Evolutionary conservation across 2,329 filamentous ascomycete genomes (phyloP).

Genomic region (Raffaelea arxii): DNA sequence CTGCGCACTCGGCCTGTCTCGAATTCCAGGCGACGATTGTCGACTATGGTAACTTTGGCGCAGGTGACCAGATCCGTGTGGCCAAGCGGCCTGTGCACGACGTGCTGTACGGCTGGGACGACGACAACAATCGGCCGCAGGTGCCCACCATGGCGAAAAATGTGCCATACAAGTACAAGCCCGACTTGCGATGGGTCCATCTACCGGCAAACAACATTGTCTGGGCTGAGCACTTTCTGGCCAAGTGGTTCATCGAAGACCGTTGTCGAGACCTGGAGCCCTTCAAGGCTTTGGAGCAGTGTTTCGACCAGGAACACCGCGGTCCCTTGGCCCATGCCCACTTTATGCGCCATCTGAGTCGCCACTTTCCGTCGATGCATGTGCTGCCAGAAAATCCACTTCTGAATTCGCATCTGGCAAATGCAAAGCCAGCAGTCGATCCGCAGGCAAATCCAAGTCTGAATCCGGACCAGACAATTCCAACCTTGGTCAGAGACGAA

Average conservation of each 20-base stretch:
- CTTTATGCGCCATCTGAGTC: conserved; percentile 52
- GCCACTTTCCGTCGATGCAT: conserved; percentile 30
- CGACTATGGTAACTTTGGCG: conserved; percentile 34
- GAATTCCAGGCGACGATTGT: conserved; percentile 42
- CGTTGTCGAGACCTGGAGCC: conserved; percentile 52
- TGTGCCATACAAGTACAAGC: conserved; percentile 33
- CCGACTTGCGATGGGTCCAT: conserved; percentile 43
- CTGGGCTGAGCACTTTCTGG: conserved; percentile 54
- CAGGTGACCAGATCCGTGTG: conserved; percentile 31
- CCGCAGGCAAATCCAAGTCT: too few relatives aligned
- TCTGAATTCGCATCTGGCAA: too few relatives aligned
- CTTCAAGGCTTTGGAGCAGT: conserved; percentile 52
- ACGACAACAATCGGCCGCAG: conserved; percentile 33
- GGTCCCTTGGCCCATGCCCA: conserved; percentile 48
- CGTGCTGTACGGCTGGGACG: conserved; percentile 39
- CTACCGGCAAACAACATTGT: conserved; percentile 45
- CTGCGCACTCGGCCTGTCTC: conserved; percentile 33
- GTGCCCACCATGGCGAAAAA: conserved; percentile 35
- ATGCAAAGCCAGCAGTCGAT: too few relatives aligned
- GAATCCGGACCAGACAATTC: too few relatives aligned
- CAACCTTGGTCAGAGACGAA: too few relatives aligned
- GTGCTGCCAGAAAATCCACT: too few relatives aligned
- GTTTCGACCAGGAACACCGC: conserved; percentile 52
- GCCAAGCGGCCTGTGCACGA: conserved; percentile 38
- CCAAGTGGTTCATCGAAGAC: conserved; percentile 55